phyloP scores from a whole-genome alignment of 805 yeast genomes.

The Saturnispora diversa region DNA sequence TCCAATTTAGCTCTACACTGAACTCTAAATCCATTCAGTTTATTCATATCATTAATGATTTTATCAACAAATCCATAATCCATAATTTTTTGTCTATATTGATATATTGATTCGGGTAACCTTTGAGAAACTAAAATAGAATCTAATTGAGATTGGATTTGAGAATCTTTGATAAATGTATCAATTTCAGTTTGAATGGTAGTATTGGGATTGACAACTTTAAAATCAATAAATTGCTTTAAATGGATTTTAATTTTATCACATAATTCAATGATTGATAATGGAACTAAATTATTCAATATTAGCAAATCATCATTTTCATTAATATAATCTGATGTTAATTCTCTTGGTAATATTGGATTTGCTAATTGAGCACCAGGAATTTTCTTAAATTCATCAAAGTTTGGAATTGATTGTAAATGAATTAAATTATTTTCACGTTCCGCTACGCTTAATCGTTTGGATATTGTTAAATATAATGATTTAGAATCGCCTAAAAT shows the following conservation, averaged over 20 bases:
- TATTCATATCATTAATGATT: conserved; percentile 36
- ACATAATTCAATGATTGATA: conserved; percentile 53
- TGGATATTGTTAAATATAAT: conserved; percentile 37
- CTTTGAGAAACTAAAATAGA: conserved; percentile 48
- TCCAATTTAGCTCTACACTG: conserved; percentile 37
- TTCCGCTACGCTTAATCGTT: conserved; percentile 47
- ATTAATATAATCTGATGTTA: conserved; percentile 19
- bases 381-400: conserved; percentile 33
- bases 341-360: conserved; percentile 27
- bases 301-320: conserved; percentile 26
- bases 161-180: conserved; percentile 37
- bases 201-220: conserved; percentile 34
- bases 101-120: conserved; percentile 50
- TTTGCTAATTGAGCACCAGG: conserved; percentile 51
- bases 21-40: conserved; percentile 36
- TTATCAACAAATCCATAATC: conserved; percentile 43
- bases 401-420: conserved; percentile 52
- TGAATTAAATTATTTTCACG: conserved; percentile 79
- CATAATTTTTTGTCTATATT: conserved; percentile 47
- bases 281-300: conserved; percentile 63
- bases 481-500: conserved; percentile 48
- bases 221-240: conserved; percentile 18
- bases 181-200: conserved; percentile 39
- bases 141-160: conserved; percentile 58
- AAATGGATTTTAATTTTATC: conserved; percentile 49